phyloP scores from a whole-genome alignment of 2,329 filamentous ascomycete genomes.

The Dactylella cylindrospora region DNA sequence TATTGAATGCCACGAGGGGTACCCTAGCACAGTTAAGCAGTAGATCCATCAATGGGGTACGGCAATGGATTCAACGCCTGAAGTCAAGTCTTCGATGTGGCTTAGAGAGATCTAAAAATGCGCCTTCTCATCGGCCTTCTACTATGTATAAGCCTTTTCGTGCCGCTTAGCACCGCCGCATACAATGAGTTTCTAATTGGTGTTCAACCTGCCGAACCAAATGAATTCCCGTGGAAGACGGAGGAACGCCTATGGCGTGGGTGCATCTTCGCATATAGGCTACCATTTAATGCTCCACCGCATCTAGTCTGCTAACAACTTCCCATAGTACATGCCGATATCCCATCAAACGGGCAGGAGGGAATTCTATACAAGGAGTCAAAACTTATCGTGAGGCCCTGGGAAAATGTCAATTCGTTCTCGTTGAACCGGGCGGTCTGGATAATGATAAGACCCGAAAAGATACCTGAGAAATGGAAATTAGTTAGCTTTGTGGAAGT shows the following conservation, averaged over 20 bases:
- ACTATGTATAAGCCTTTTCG: neutral
- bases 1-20: too few relatives aligned
- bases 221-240: conserved; percentile 19
- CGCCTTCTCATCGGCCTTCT: too few relatives aligned
- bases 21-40: too few relatives aligned
- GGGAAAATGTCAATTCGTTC: conserved; percentile 2
- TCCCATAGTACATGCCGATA: conserved; percentile 26
- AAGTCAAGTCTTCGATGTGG: too few relatives aligned
- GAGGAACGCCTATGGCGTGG: conserved; percentile 32
- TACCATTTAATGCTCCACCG: too few relatives aligned
- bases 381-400: conserved; percentile 4
- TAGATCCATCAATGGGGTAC: too few relatives aligned
- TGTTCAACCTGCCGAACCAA: conserved; percentile 13
- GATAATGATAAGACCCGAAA: conserved; percentile 4
- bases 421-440: conserved; percentile 8
- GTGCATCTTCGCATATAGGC: neutral
- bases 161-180: neutral
- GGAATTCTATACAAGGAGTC: conserved; percentile 1
- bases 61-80: too few relatives aligned
- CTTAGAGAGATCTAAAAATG: too few relatives aligned
- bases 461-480: neutral
- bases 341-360: conserved; percentile 3
- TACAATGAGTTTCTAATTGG: conserved; percentile 30
- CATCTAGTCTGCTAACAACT: too few relatives aligned
- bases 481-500: conserved; percentile 15